Evolutionary conservation across 495 filamentous ascomycete genomes (phyloP), one percentile per base, ranked within the genome.

Genomic region (Patellaria atrata): DNA sequence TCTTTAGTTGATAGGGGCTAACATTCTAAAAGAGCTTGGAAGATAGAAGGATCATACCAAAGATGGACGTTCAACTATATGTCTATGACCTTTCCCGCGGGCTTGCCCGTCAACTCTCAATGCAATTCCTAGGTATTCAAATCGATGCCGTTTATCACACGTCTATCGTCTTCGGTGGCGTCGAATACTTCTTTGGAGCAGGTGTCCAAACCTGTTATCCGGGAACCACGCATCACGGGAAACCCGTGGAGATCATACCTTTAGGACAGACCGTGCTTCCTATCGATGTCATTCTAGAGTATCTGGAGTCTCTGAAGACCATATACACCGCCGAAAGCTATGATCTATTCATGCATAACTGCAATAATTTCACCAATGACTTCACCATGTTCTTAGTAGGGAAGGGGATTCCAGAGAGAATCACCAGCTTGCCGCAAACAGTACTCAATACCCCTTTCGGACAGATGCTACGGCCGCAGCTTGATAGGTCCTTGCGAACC

Each of bases 341-440:
- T 49, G 81, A 92, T 53, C 63, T 93, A 2, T 82, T 82, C 54
- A 62, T 77, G 23, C 86, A 94, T 50, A 97, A 97, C 51, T 94
- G 89, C 68, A 96, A 97, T 60, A 96, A 96, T 62, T 97, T 97
- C 56, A 80, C 83, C 3, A 86, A 96, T 50, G 89, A 96, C 41
- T 71, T 97, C 44, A 59, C 79, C 29, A 92, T 77, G 62, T 94
- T 97, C 38, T 63, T 96, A 2, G 60, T 92, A n/a, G 87, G 89
- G 14, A 79, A 73, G 48, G 75, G 80, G 7, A 94, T 97, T 39
- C 89, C 89, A 8, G 67, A 71, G 0, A 78, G 91, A 40, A 96
- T 97, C 42, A 71, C 72, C n/a, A 81, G 78, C 36, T 70, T 97
- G 40, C 89, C 89, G 13, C 71, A 80, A 48, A 78, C 74, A 0